Evolutionary conservation across 1,284 basidiomycete genomes (phyloP), one percentile per base, ranked within the genome.

Genomic region (Moesziomyces sp.): DNA sequence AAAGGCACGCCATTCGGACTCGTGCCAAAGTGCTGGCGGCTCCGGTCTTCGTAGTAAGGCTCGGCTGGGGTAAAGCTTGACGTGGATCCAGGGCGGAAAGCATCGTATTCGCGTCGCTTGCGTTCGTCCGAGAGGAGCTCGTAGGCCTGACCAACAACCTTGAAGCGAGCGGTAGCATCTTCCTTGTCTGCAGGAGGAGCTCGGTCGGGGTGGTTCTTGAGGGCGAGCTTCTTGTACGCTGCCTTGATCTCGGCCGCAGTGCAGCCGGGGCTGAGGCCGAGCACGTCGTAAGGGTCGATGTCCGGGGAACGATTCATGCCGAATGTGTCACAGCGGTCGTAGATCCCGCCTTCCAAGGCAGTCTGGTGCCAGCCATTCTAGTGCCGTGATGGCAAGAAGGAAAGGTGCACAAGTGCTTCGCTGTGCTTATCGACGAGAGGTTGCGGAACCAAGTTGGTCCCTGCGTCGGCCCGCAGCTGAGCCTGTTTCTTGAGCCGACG

Each of bases 131-230:
- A 73, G 3, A 82, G 57, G n/a, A 77, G 63, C 53, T 81, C 79
- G 64, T 82, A 82, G 0, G 80, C 80, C 56, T 82, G 78, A 13
- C 76, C 79, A 28, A 82, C 55, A 30, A 70, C 42, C 52, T 82
- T 82, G 73, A 82, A 82, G 0, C 64, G 35, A 3, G 77, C 61
- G 0, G 79, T 80, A 1, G 80, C 80, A 26, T 67, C 64, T 18
- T 79, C 79, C 44, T 79, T 80, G 8, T 71, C 59, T 7, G 75
- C 62, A 6, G 70, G 52, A 11, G 68, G 53, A 19, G 77, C 80
- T 42, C 80, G 58, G 46, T 82, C 80, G 1, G 80, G 80, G 48
- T 82, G 80, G 26, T 67, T 75, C 53, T 74, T 74, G 21, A 82
- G 63, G 4, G 80, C 80, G 35, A 73, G 66, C 59, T 81, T 81